Evolutionary conservation across 2,329 filamentous ascomycete species (phyloP), one percentile per base, ranked within the genome.

Genomic region (Chaetothyriales sp.): DNA sequence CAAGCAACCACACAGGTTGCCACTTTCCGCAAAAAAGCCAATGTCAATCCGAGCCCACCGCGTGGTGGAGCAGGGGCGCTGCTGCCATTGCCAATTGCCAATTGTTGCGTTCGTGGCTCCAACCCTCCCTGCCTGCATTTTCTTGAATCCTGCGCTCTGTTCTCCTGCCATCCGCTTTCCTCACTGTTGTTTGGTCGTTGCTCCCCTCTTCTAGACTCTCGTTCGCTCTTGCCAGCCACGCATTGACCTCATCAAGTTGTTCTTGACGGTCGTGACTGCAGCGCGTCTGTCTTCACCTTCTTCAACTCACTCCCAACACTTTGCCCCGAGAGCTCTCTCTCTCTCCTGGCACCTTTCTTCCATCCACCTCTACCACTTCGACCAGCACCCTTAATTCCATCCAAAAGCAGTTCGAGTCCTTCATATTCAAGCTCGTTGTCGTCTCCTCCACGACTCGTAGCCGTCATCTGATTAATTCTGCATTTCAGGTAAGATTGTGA

Each of bases 201-300:
- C 57, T 58, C 52, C 57, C 55, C 65, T 63, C 61, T 67, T 65
- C 62, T 67, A 65, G 55, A 58, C 48, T 52, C 55, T 57, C 53
- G 52, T 55, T 57, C 57, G 58, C 59, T 58, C 55, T 52, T 59
- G 58, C 60, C 55, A 61, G 58, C 57, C 53, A 59, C 57, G 54
- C 49, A 51, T 59, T 48, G 52, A 54, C 53, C 55, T 57, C 54
- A 49, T 28, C 52, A 44, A 47, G 46, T 44, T 49, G 44, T 28
- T 44, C 18, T 51, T 46, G 54, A 61, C 57, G 51, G 54, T 55
- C 53, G 53, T 54, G 43, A 54, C 49, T 58, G 50, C 58, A 56
- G 52, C 28, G 53, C 49, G 51, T 43, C 45, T 42, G 50, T 53
- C 47, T 57, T 48, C 53, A 56, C 52, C 48, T 51, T 53, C 6